These are phyloP conservation scores for Sclerotinia trifoliorum DNA, from an alignment of 2,329 filamentous ascomycete genomes.

Conservation along the genomic window DNA sequence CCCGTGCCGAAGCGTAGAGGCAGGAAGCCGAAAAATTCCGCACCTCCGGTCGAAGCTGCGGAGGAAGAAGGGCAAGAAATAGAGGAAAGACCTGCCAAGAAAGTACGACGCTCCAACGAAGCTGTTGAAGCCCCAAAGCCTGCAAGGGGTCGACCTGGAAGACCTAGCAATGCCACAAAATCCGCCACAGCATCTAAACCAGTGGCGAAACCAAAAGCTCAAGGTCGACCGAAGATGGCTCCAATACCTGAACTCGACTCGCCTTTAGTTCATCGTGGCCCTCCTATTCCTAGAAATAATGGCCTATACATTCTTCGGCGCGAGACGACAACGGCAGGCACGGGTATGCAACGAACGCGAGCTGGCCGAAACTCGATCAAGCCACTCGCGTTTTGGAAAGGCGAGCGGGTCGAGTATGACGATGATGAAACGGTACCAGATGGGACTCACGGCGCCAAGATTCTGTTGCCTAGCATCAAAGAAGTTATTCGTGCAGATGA, in stretches of 20 bases:
- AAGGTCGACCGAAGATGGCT: slow-evolving; percentile 27
- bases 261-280: slow-evolving; percentile 37
- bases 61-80: slow-evolving; percentile 26
- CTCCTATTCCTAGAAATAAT: slow-evolving; percentile 45
- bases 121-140: slow-evolving; percentile 19
- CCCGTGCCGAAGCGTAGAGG: slow-evolving; percentile 14
- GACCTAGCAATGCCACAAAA: slow-evolving; percentile 10
- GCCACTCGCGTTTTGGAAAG: slow-evolving; percentile 83
- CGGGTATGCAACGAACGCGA: slow-evolving; percentile 54
- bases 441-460: slow-evolving; percentile 46
- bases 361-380: slow-evolving; percentile 76
- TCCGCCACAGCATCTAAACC: slow-evolving; percentile 27
- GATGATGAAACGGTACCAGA: slow-evolving; percentile 53
- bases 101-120: slow-evolving; percentile 28
- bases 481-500: slow-evolving; percentile 75
- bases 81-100: slow-evolving; percentile 27
- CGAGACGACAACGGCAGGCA: slow-evolving; percentile 44
- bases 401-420: slow-evolving; percentile 71
- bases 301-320: slow-evolving; percentile 51
- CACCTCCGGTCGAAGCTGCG: slow-evolving; percentile 11
- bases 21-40: slow-evolving; percentile 15
- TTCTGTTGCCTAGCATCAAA: slow-evolving; percentile 69
- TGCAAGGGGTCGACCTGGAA: slow-evolving; percentile 6
- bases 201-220: slow-evolving; percentile 25
- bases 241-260: slow-evolving; percentile 34